Base-by-base conservation (phyloP, 768 basidiomycete species). In the Boletus sensibilis region DNA sequence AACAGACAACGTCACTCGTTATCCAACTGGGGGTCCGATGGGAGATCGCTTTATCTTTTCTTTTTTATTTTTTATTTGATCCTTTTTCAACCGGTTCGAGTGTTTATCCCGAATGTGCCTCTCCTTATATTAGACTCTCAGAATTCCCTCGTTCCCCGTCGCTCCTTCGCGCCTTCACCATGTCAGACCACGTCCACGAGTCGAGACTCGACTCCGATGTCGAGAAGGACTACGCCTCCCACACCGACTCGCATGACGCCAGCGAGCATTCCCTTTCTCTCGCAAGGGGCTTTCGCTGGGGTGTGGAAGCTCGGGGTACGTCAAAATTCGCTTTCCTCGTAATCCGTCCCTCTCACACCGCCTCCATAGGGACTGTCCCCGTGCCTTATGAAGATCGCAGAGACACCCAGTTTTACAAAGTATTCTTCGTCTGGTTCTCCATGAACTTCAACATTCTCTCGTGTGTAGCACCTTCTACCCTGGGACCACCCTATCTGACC, bases 351-450 rank as follows among this genome's bases (percentile, higher is more conserved):
- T 1, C 46, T 53, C 57, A 56, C 44, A 34, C 27, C 6, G 4
- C 48, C 3, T 3, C 33, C 48, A 11, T 20, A 72, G 84, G 86
- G 0, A 86, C 82, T 23, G 68, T 78, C 20, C 87, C 87, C 4
- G 79, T 82, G 2, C 67, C 79, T 1, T 60, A 68, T 2, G 78
- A 79, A 27, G 72, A 81, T 41, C 79, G 86, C 44, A 76, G 64
- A 10, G 86, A 88, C 62, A 79, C 73, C n/a, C 79, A 81, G 44
- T 78, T 82, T 49, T 82, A 81, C 62, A 85, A 88, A 57, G 70
- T 87, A 62, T 88, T 88, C 74, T 85, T 85, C 63, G 75, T 88
- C 5, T 88, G 87, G 87, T 85, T 88, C 63, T 83, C 87, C 9
- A 78, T 82, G 52, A 87, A 86, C 64, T 79, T 86, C 68, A 87